Base-by-base conservation (phyloP, 2,329 filamentous ascomycete species). In the Ophiocordyceps robertsii region DNA sequence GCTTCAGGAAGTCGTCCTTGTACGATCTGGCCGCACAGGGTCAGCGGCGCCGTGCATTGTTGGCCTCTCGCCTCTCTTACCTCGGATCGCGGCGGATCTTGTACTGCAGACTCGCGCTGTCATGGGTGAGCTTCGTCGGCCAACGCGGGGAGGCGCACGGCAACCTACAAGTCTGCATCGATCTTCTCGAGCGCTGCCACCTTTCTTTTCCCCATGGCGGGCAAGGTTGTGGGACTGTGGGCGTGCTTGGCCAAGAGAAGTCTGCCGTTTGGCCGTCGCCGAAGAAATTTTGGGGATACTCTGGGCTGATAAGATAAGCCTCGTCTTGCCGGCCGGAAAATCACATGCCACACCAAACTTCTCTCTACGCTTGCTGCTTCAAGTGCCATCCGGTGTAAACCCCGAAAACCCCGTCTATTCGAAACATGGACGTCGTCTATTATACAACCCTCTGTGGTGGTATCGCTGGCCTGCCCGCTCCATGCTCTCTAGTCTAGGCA, bases 141-240 rank as follows among this genome's bases (percentile, higher is more conserved):
- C 24, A 27, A 6, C 6, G 24, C 24, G 17, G 5, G 33, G 17
- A 7, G 4, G 33, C 12, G 4, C 27, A 8, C 12, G 2, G 21
- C 12, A 16, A 58, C 77, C 48, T 61, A 83, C 74, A 93, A 70
- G 64, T 94, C 87, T 30, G 88, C 89, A 59, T 95, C 89, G 53
- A 95, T 80, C 73, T 95, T 95, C 67, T 95, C 89, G 63, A 95
- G 79, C 47, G 89, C 89, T 43, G 84, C 86, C 45, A 95, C 75
- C 68, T 92, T 93, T 62, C 88, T 76, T 67, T 95, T 95, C 46
- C 79, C 84, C 79, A 87, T 92, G 37, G 47, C 63, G 53, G 33
- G 40, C 41, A 14, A 37, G 14, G 13, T 17, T 16, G 2, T 16
- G 9, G 14, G 4, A 3, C 9, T 6, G n/a, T 36, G 33, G 16